These are phyloP conservation scores for Pachysolen tannophilus DNA, from an alignment of 805 yeast species.

Conservation along the genomic window DNA sequence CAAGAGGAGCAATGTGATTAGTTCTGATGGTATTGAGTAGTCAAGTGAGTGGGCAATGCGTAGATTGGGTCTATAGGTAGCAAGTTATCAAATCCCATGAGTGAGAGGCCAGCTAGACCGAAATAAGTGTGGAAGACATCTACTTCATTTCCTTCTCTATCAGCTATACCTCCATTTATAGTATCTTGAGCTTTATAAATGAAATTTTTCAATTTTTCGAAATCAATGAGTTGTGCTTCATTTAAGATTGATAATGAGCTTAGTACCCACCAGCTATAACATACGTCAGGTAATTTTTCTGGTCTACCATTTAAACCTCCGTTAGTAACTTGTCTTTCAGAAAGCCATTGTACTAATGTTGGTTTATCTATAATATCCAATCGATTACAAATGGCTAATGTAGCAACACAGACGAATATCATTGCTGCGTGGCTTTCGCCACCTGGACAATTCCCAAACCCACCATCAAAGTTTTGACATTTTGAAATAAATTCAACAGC, in stretches of 20 bases:
- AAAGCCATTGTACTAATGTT: conserved; percentile 72
- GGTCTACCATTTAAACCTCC: conserved; percentile 98
- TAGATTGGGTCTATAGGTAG: conserved; percentile 75
- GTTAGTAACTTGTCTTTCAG: conserved; percentile 76
- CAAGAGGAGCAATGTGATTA: no score
- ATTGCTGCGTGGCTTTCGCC: conserved; percentile 95
- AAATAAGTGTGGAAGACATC: conserved; percentile 92
- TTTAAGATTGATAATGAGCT: conserved; percentile 64
- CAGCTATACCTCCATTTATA: conserved; percentile 83
- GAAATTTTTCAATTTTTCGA: conserved; percentile 49
- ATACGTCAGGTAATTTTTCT: conserved; percentile 93
- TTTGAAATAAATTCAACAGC: conserved; percentile 57
- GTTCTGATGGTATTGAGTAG: no score
- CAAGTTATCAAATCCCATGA: conserved; percentile 56
- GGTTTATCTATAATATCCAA: conserved; percentile 43
- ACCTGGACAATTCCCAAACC: conserved; percentile 89
- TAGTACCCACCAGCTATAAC: conserved; percentile 97
- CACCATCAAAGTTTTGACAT: conserved; percentile 93
- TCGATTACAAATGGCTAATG: conserved; percentile 59
- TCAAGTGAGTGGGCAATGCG: conserved; percentile 54
- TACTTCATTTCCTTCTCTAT: conserved; percentile 81
- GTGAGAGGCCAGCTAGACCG: conserved; percentile 80
- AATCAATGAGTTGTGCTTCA: conserved; percentile 72
- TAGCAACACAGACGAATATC: conserved; percentile 77
- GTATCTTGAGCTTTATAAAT: conserved; percentile 73